phyloP scores from a whole-genome alignment of 2,329 filamentous ascomycete species.

The Colletotrichum lentis region DNA sequence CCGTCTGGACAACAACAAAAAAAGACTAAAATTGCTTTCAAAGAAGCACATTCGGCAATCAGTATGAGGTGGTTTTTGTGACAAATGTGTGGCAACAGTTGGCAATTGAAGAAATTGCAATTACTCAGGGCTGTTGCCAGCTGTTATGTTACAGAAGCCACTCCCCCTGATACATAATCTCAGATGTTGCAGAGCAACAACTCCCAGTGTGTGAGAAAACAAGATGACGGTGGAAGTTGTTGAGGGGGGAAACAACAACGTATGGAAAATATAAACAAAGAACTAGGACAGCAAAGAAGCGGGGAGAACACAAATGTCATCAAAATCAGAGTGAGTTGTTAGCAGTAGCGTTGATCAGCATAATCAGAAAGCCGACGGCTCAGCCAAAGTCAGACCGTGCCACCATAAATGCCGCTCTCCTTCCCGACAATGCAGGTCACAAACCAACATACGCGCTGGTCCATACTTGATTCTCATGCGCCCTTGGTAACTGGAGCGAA shows the following conservation, averaged over 20 bases:
- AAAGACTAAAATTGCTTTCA: slow-evolving; percentile 59
- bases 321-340: not conserved
- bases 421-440: not conserved
- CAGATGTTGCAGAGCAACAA: too few relatives aligned
- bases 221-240: not conserved
- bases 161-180: too few relatives aligned
- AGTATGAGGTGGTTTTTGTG: not conserved
- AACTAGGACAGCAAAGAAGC: not conserved
- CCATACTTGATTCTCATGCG: not conserved
- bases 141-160: too few relatives aligned
- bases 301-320: not conserved
- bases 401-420: too few relatives aligned
- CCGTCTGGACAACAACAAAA: slow-evolving; percentile 64
- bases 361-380: not conserved
- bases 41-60: slow-evolving; percentile 40
- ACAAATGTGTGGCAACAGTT: not conserved
- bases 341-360: not conserved
- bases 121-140: too few relatives aligned
- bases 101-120: too few relatives aligned
- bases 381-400: not conserved
- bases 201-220: not conserved
- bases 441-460: not conserved
- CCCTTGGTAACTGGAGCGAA: too few relatives aligned
- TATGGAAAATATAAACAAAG: not conserved
- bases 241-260: not conserved